A percentile compares a stretch with the other conserved stretches of the same genome.
These are phyloP conservation scores for Podaxis rugospora DNA, from an alignment of 768 basidiomycete species.

Conservation along the genomic window DNA sequence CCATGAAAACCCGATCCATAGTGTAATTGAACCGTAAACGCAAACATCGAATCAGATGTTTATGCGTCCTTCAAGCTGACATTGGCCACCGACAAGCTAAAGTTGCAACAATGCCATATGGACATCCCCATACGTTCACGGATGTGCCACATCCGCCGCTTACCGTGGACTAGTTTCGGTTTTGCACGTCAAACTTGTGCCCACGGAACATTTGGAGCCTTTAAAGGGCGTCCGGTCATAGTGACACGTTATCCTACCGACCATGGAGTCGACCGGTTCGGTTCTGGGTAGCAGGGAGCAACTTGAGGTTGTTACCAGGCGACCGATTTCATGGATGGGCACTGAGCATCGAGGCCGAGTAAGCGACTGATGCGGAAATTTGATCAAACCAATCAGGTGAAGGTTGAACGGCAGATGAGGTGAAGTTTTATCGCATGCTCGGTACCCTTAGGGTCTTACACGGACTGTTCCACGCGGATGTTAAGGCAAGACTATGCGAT, in stretches of 20 bases:
- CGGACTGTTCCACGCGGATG: slow-evolving; percentile 8
- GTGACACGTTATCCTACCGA: neutral
- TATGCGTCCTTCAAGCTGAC: slow-evolving; percentile 7
- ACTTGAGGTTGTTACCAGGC: neutral
- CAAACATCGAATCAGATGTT: slow-evolving; percentile 21
- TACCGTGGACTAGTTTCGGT: neutral
- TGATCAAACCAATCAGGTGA: slow-evolving; percentile 1
- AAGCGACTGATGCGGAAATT: neutral
- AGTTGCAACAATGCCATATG: slow-evolving; percentile 5
- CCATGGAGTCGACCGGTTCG: neutral
- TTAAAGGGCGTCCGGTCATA: slow-evolving; percentile 14
- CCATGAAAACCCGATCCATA: slow-evolving; percentile 24
- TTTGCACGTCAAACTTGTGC: neutral
- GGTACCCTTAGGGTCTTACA: slow-evolving; percentile 1
- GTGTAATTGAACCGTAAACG: slow-evolving; percentile 31
- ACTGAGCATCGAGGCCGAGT: neutral
- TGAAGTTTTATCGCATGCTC: neutral
- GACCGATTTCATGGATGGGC: neutral
- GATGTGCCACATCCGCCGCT: neutral
- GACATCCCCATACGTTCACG: neutral
- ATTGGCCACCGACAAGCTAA: slow-evolving; percentile 6
- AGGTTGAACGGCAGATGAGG: neutral
- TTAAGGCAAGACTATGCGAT: neutral
- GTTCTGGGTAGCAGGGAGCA: neutral
- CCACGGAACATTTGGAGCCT: slow-evolving; percentile 23